Evolutionary conservation across 2,329 filamentous ascomycete species (phyloP), one percentile per base, ranked within the genome.

Genomic region (Sphaceloma murrayae): DNA sequence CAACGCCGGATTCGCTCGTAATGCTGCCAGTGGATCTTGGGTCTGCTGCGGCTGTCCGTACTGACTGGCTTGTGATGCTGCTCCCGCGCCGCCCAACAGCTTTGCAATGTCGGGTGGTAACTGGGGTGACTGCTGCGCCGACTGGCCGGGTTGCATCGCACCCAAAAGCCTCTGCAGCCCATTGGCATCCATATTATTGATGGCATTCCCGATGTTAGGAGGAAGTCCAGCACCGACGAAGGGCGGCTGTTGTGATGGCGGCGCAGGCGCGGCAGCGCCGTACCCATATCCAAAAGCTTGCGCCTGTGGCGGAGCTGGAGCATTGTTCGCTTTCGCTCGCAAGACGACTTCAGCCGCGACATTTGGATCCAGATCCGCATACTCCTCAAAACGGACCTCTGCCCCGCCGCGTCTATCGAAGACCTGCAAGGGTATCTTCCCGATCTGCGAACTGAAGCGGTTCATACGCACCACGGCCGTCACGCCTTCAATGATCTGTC

Each of bases 401-500:
- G 70, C 69, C n/a, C 84, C 85, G 7, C 70, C 73, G 30, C 77
- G 81, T 18, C 87, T 80, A 62, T 94, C 83, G 57, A 95, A 95
- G 4, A 94, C 76, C 54, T 89, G 85, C 2, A 95, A 67, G 0
- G 83, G 77, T 40, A 96, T 82, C 58, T 81, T 87, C 51, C 79
- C 78, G 1, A 73, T 73, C 24, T 72, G 69, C 56, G 94, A 82
- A 34, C 72, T 69, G 24, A 46, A 32, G 40, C 77, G 69, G 48
- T 83, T 79, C 10, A 96, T 73, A 54, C 86, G 81, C 4, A 85
- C 78, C 10, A 95, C 83, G 6, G 83, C 89, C 42, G 85, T 74
- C 1, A 95, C 89, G 13, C 91, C 89, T 61, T 96, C 88, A 8
- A 88, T 67, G 27, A 93, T 84, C 58, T 94, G 86, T 43, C 84